phyloP scores from a whole-genome alignment of 345 rosid genomes.

The Noccaea caerulescens region DNA sequence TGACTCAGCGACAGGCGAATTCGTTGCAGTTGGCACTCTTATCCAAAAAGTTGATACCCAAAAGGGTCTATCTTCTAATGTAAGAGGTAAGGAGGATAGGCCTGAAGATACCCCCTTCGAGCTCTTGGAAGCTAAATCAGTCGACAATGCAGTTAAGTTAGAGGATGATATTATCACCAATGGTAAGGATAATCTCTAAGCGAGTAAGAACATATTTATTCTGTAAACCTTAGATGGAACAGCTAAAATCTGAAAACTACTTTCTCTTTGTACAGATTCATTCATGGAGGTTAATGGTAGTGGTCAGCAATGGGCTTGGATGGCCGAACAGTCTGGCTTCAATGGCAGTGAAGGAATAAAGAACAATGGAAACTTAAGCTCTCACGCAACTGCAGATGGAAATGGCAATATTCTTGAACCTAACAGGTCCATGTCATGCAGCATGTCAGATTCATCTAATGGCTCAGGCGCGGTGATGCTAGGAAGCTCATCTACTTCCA shows the following conservation, averaged over 20 bases:
- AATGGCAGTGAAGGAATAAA: constrained; percentile 52
- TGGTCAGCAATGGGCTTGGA: constrained; percentile 47
- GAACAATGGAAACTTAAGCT: constrained; percentile 43
- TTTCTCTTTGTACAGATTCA: constrained; percentile 40
- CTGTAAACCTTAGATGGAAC: constrained; percentile 6
- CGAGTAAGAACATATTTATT: background rate
- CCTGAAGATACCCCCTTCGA: constrained; percentile 31
- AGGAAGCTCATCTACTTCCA: constrained; percentile 63
- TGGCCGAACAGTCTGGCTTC: constrained; percentile 39
- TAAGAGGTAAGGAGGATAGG: constrained; percentile 24
- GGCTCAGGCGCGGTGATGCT: constrained; percentile 58
- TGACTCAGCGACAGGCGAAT: constrained; percentile 69
- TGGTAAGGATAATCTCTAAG: constrained; percentile 24
- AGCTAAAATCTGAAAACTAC: background rate
- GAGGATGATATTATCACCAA: constrained; percentile 55
- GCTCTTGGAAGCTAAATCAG: constrained; percentile 35
- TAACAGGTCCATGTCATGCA: constrained; percentile 57
- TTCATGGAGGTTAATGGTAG: constrained; percentile 48
- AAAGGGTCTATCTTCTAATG: constrained; percentile 44
- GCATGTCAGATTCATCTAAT: constrained; percentile 70
- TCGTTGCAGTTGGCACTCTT: constrained; percentile 59
- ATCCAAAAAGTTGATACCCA: constrained; percentile 52
- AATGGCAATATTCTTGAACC: constrained; percentile 52
- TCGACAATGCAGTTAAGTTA: constrained; percentile 55
- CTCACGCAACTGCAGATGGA: constrained; percentile 45